These are phyloP conservation scores for Candida vaughaniae DNA, from an alignment of 805 yeast species.

Conservation along the genomic window DNA sequence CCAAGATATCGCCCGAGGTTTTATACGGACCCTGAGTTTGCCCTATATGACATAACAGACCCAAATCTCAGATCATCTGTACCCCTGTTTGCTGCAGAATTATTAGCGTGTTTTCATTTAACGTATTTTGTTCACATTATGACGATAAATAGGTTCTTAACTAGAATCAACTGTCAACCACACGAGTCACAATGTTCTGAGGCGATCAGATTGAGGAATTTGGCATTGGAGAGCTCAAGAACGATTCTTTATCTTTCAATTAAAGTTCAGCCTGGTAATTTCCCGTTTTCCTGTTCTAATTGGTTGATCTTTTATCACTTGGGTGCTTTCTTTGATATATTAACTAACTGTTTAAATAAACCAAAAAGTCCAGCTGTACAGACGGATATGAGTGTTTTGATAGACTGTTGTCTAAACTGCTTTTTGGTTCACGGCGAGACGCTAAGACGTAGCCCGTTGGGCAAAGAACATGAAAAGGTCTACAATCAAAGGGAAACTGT, in stretches of 20 bases:
- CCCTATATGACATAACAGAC: background rate
- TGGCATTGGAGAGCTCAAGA: slow-evolving; percentile 36
- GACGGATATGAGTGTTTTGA: slow-evolving; percentile 29
- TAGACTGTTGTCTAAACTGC: slow-evolving; percentile 16
- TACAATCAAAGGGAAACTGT: slow-evolving; percentile 19
- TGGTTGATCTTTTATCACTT: slow-evolving; percentile 35
- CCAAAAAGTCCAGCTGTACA: slow-evolving; percentile 26
- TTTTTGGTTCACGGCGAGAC: slow-evolving; percentile 9
- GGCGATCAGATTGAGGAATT: slow-evolving; percentile 22
- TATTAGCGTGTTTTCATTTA: slow-evolving; percentile 24
- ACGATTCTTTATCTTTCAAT: slow-evolving; percentile 30
- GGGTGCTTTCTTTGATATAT: slow-evolving; percentile 28
- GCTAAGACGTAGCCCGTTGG: background rate
- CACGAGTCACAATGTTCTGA: slow-evolving; percentile 7
- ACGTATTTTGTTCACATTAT: slow-evolving; percentile 35
- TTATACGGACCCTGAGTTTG: slow-evolving; percentile 32
- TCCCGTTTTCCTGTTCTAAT: slow-evolving; percentile 24
- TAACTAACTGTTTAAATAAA: slow-evolving; percentile 30
- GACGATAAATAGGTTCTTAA: slow-evolving; percentile 32
- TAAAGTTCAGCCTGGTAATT: slow-evolving; percentile 17
- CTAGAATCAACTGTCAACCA: slow-evolving; percentile 10
- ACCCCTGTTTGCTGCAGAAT: slow-evolving; percentile 12
- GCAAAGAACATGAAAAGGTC: background rate
- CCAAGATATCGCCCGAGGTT: slow-evolving; percentile 27
- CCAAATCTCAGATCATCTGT: background rate